Base-by-base conservation (phyloP, 441 rosid genomes). In the Metrosideros polymorpha region DNA sequence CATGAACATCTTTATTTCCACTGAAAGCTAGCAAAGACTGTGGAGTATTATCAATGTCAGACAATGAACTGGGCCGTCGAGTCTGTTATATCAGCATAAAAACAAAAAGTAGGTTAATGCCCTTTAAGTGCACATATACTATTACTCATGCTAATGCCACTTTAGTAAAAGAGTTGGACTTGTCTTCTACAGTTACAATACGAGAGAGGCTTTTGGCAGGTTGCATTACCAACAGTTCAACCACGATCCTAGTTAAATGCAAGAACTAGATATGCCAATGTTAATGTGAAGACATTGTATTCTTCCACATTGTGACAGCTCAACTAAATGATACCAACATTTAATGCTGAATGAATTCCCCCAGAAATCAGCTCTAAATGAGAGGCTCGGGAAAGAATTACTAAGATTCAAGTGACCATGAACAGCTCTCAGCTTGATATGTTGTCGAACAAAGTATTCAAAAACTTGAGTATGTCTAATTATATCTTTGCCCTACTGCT, bases 1-100 rank as follows among this genome's bases (percentile, higher is more conserved):
- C 96, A 84, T 98, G 99, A 12, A 96, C 93, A 54, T 89, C 91
- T 88, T 88, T 90, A 86, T 91, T 94, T 87, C 98, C 98, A 39
- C 57, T 79, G 92, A 97, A 90, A 84, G 95, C 97, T 89, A 98
- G 91, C 89, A 98, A 89, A 71, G 99, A 98, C 89, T 96, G 93
- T 53, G 99, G 93, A 85, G 93, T 95, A 90, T 94, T 95, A 89
- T 98, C 99, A 88, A 94, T 90, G 89, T 92, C 94, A 86, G 94
- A 89, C 89, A 86, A 88, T 84, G 96, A 94, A 87, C 92, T 88
- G 63, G 53, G 87, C 56, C 91, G 89, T 82, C 94, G 95, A 89
- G 95, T 91, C 99, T 98, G 96, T 93, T 92, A 89, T 88, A 71
- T 52, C 85, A 84, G 85, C 57, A 83, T 49, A 30, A 88, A 86